phyloP scores from a whole-genome alignment of 2,329 filamentous ascomycete species.

The Zymoseptoria crescenta region DNA sequence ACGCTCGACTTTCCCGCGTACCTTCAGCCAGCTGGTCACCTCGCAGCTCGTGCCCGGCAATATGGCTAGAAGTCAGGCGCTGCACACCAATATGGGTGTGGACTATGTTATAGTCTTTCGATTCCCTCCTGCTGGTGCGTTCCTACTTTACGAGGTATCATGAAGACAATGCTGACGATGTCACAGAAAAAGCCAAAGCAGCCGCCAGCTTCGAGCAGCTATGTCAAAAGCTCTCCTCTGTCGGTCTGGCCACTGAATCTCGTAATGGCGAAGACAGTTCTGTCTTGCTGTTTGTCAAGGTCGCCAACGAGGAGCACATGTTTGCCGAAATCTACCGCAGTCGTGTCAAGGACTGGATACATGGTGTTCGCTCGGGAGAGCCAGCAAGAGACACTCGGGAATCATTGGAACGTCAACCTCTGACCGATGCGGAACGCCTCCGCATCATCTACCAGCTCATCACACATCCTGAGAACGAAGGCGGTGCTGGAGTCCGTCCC shows the following conservation, averaged over 20 bases:
- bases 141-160: background rate
- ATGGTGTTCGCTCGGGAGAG: slow-evolving; percentile 71
- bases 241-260: slow-evolving; percentile 83
- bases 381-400: slow-evolving; percentile 65
- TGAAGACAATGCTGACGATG: background rate
- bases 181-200: slow-evolving; percentile 58
- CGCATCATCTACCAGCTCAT: slow-evolving; percentile 77
- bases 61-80: slow-evolving; percentile 28
- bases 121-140: slow-evolving; percentile 58
- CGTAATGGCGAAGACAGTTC: slow-evolving; percentile 68
- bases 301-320: slow-evolving; percentile 67
- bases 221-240: slow-evolving; percentile 62
- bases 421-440: slow-evolving; percentile 81
- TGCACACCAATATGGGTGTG: slow-evolving; percentile 57
- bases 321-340: slow-evolving; percentile 69
- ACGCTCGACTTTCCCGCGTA: slow-evolving; percentile 17
- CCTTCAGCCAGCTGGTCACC: slow-evolving; percentile 25
- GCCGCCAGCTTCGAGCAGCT: slow-evolving; percentile 70
- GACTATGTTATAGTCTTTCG: slow-evolving; percentile 84
- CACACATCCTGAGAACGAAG: slow-evolving; percentile 40
- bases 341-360: slow-evolving; percentile 88
- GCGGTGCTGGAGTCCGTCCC: slow-evolving; percentile 44
- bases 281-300: slow-evolving; percentile 73
- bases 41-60: slow-evolving; percentile 24
- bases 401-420: slow-evolving; percentile 62